Base-by-base conservation (phyloP, 225 moss, liverwort and hornwort genomes). In the Sphagnum contortum region DNA sequence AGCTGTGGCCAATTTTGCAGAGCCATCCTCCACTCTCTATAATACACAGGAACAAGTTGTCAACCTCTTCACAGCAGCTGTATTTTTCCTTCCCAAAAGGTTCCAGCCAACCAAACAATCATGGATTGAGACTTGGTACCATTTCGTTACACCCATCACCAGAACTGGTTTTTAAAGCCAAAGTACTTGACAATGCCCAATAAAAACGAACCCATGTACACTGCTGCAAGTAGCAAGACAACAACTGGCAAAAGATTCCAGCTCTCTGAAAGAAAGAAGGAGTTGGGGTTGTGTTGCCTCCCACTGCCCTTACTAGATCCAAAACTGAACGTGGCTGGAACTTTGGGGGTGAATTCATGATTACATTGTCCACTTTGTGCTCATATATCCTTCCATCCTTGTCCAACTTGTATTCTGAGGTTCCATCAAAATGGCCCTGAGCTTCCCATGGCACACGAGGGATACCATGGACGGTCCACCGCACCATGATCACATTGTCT, bases 141-240 rank as follows among this genome's bases (percentile, higher is more conserved):
- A 80, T 60, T 60, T 74, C 71, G 71, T 70, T 64, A 74, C 75
- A 75, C 59, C 76, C 48, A 13, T 84, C 83, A 45, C 76, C 68
- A 3, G 75, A 68, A 47, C 78, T 74, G 55, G 29, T 29, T 29
- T 78, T 79, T 57, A 92, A 29, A 1, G 29, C 29, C 29, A 29
- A 29, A 29, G 29, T 29, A 71, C 90, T 88, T 51, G 79, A 79
- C 80, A 96, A 64, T n/a, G 92, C 92, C 85, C 87, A 91, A 57
- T 96, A 96, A 67, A 92, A 96, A n/a, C 92, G 88, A 49, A 96
- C 83, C 96, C 96, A 96, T 0, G 96, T 92, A n/a, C 92, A 92
- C 71, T 85, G 90, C 70, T 79, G 81, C 74, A 96, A 68, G 64
- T 87, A 87, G 1, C 81, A 89, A 11, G 80, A 80, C 1, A 29